These are phyloP conservation scores for Phlebopus sp. DNA, from an alignment of 1,284 basidiomycete genomes.

Conservation along the genomic window DNA sequence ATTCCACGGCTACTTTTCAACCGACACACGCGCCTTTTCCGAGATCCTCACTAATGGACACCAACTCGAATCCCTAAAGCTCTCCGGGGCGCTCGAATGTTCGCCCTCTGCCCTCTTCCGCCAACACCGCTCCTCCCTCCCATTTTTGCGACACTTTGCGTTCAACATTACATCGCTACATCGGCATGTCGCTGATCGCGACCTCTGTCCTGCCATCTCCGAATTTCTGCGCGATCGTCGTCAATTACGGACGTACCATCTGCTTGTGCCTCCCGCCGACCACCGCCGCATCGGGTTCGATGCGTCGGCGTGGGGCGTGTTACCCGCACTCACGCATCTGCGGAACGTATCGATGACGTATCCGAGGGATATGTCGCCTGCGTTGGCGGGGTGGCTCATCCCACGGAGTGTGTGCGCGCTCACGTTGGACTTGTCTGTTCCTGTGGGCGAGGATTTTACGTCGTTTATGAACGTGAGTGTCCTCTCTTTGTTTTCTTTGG, in stretches of 20 bases:
- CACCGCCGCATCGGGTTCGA: constrained; percentile 59
- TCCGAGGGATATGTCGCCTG: constrained; percentile 59
- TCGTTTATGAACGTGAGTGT: constrained; percentile 26
- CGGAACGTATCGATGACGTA: constrained; percentile 56
- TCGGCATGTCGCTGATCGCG: constrained; percentile 49
- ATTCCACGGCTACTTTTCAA: constrained; percentile 55
- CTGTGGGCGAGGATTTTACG: constrained; percentile 34
- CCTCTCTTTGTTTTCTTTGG: background rate
- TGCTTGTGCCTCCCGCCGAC: constrained; percentile 50
- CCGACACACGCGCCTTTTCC: constrained; percentile 48
- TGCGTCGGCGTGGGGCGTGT: constrained; percentile 66
- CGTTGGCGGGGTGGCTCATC: constrained; percentile 65
- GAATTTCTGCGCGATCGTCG: constrained; percentile 61
- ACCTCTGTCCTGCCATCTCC: constrained; percentile 64
- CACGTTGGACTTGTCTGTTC: constrained; percentile 43
- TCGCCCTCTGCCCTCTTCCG: constrained; percentile 49
- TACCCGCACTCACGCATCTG: constrained; percentile 53
- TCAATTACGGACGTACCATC: constrained; percentile 50
- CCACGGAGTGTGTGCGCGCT: constrained; percentile 56
- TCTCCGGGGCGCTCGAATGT: constrained; percentile 53
- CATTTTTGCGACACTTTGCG: constrained; percentile 62
- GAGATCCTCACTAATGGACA: constrained; percentile 58
- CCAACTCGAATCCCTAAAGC: constrained; percentile 59
- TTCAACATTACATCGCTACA: constrained; percentile 47
- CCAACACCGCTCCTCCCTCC: constrained; percentile 39